Base-by-base conservation (phyloP, 805 yeast species). In the Priceomyces haplophilus region DNA sequence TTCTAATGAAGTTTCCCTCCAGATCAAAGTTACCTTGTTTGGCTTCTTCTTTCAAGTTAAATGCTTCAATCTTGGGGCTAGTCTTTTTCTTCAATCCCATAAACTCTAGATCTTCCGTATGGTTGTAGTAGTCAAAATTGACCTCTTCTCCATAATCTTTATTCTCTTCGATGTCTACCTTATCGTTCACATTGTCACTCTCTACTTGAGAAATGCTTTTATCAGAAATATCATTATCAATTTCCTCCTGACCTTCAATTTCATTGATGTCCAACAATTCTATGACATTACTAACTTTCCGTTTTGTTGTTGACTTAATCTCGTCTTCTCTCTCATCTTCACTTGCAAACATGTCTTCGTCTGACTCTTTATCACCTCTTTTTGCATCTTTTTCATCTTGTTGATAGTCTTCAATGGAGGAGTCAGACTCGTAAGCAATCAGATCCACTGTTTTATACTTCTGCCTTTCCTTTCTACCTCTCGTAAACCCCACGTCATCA, bases 21-120 rank as follows among this genome's bases (percentile, higher is more conserved):
- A 62, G 69, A 50, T 83, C 88, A 53, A 82, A 80, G 2, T 58
- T 58, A 2, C 89, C 91, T 36, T 75, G 79, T 41, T 73, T 73
- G 34, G 67, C 59, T 51, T 85, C 91, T 15, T 76, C 67, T 18
- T 72, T 59, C 34, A 85, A 58, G 55, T 78, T 74, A 60, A 85
- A 85, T 0, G 85, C 76, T 45, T 85, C 90, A 2, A 85, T 45
- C 46, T 75, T 73, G 1, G 82, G 68, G 20, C 55, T 64, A 20
- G 38, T 39, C 31, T 49, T 57, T 20, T 50, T 37, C 11, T 7
- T 18, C 10, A 21, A 20, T 6, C 21, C 4, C 4, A 36, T 38
- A 5, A 42, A 43, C 2, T 52, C 52, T 8, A 45, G 40, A 7
- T 52, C 46, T 37, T 66, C 73, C 10, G 51, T 53, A 37, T 61